These are phyloP conservation scores for Mycosarcoma mackinlayi DNA, from an alignment of 1,284 basidiomycete genomes.

Conservation along the genomic window DNA sequence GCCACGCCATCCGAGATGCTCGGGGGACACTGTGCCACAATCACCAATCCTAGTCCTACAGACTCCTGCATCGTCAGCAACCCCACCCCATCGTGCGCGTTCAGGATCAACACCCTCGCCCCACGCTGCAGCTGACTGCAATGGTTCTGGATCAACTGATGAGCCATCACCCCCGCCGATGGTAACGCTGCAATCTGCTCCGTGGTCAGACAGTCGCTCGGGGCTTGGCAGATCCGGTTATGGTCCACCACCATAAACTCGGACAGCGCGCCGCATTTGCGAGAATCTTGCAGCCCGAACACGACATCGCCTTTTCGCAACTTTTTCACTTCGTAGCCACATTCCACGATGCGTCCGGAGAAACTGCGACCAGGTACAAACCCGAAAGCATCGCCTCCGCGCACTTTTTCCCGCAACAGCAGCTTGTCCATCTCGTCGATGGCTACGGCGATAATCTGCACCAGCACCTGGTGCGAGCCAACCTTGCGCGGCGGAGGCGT, in stretches of 20 bases:
- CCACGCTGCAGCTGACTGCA: conserved; percentile 67
- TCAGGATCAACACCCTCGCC: conserved; percentile 68
- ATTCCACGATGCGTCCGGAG: conserved; percentile 69
- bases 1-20: conserved; percentile 64
- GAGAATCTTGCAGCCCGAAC: conserved; percentile 69
- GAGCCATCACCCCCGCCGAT: conserved; percentile 68
- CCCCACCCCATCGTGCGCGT: conserved; percentile 70
- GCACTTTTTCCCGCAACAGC: conserved; percentile 65
- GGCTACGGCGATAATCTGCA: conserved; percentile 69
- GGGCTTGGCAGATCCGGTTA: conserved; percentile 68
- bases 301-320: conserved; percentile 69
- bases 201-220: conserved; percentile 64
- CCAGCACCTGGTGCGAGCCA: conserved; percentile 67
- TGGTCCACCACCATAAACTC: conserved; percentile 69
- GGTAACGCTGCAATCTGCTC: conserved; percentile 70
- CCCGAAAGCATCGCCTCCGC: conserved; percentile 64
- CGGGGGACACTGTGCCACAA: conserved; percentile 69
- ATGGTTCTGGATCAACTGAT: conserved; percentile 69
- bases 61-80: conserved; percentile 69
- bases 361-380: conserved; percentile 70
- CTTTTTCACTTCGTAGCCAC: conserved; percentile 68
- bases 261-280: conserved; percentile 69
- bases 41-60: conserved; percentile 67
- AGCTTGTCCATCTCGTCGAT: conserved; percentile 68
- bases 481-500: conserved; percentile 68